These are phyloP conservation scores for Eucalyptus coolabah DNA, from an alignment of 345 rosid genomes.

Conservation along the genomic window DNA sequence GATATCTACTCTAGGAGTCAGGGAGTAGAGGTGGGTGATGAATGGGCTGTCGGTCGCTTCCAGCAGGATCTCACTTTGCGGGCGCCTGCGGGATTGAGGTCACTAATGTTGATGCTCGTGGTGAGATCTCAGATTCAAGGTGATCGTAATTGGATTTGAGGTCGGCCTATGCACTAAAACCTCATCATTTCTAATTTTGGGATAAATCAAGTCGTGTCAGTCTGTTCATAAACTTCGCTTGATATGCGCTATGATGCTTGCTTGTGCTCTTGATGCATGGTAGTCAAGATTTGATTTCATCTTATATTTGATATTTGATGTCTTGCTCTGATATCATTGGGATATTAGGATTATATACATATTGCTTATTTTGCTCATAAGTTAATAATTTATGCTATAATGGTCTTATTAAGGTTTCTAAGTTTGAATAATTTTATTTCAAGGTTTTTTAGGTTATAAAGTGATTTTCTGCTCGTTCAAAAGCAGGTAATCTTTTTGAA, in stretches of 20 bases:
- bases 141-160: not conserved
- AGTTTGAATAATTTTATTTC: not conserved
- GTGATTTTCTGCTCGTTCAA: not conserved
- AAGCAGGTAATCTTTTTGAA: not conserved
- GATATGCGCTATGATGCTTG: not conserved
- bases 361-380: not conserved
- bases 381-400: not conserved
- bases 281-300: not conserved
- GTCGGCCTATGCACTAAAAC: not conserved
- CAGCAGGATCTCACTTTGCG: not conserved
- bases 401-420: not conserved
- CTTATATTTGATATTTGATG: not conserved
- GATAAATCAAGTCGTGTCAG: accelerated
- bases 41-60: not conserved
- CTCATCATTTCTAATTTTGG: too few relatives aligned
- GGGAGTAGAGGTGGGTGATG: not conserved
- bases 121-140: not conserved
- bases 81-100: not conserved
- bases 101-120: not conserved
- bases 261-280: not conserved
- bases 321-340: not conserved
- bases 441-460: not conserved
- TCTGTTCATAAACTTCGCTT: not conserved
- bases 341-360: not conserved
- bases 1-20: not conserved